Base-by-base conservation (phyloP, 2,329 filamentous ascomycete species). In the Dryadomyces quercivorus region DNA sequence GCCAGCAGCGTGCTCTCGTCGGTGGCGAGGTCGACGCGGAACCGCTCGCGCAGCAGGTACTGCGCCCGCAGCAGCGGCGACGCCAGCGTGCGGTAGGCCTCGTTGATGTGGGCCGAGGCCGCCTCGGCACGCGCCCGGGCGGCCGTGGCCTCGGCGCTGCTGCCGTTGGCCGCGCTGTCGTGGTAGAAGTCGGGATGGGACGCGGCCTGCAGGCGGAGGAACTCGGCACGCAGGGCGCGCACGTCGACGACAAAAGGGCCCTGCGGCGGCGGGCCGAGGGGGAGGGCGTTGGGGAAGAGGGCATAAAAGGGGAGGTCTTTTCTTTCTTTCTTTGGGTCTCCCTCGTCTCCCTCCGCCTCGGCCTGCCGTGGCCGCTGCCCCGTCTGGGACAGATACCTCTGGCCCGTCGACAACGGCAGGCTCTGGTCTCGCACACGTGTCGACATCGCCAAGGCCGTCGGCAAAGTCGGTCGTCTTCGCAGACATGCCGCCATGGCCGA, bases 1-100 rank as follows among this genome's bases (percentile, higher is more conserved):
- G 85, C 82, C 4, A 86, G 75, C 63, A 84, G 81, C 5, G 83
- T 80, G 2, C 78, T 78, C 70, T 94, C 90, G 63, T 96, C 90
- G 61, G 84, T 81, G 1, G 82, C 83, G 0, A 93, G 82, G 64
- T 95, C 88, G 20, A 91, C 78, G 0, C 84, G 88, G 44, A 84
- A 77, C 53, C 84, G 77, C 57, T 85, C 71, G 4, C 71, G 69
- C 0, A 97, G 78, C 6, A 97, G 72, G 66, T 97, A 95, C 67
- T 96, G 89, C n/a, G 92, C 91, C 22, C 93, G 81, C 50, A 80
- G 69, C 13, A 98, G 73, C 16, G 93, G 91, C 61, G 85, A 81
- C 51, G 80, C 73, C 0, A 98, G 78, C 2, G 91, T 95, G 64
- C 82, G 85, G 76, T 94, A 97, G 0, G 93, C 93, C 60, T 90